Evolutionary conservation across 441 rosid genomes (phyloP).

Genomic region (Hypseocharis bilobata): DNA sequence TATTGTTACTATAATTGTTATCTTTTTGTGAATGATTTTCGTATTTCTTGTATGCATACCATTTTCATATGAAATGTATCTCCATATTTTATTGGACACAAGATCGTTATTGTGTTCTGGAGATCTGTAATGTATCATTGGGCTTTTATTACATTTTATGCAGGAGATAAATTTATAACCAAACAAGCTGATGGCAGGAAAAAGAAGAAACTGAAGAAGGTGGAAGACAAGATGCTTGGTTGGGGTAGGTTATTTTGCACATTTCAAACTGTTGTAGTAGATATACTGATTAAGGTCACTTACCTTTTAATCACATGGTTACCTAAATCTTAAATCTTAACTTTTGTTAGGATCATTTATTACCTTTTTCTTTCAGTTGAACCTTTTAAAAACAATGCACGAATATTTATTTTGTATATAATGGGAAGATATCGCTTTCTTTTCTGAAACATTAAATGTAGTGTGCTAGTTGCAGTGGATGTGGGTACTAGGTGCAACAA

Average conservation of each 20-base stretch:
- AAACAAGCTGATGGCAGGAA: slow-evolving; percentile 74
- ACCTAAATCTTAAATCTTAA: not conserved
- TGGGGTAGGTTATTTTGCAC: slow-evolving; percentile 59
- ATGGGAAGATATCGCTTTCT: too few species aligned
- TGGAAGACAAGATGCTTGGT: slow-evolving; percentile 82
- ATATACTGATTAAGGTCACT: not conserved
- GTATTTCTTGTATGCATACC: not conserved
- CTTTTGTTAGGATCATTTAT: not conserved
- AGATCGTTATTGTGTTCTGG: not conserved
- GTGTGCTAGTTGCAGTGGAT: too few species aligned
- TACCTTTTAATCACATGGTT: not conserved
- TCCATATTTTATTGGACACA: not conserved
- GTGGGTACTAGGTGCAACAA: too few species aligned
- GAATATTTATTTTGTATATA: too few species aligned
- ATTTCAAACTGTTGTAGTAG: slow-evolving; percentile 4
- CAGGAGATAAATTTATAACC: slow-evolving; percentile 74
- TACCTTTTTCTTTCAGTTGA: not conserved
- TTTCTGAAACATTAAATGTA: too few species aligned
- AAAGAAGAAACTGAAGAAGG: slow-evolving; percentile 85
- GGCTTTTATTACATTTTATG: slow-evolving; percentile 17
- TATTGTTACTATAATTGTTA: slow-evolving; percentile 7
- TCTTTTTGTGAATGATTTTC: not conserved
- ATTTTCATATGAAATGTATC: not conserved
- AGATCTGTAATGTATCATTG: slow-evolving; percentile 10
- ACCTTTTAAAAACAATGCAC: not conserved